Base-by-base conservation (phyloP, 495 filamentous ascomycete species). In the Lasiosphaeria miniovina region DNA sequence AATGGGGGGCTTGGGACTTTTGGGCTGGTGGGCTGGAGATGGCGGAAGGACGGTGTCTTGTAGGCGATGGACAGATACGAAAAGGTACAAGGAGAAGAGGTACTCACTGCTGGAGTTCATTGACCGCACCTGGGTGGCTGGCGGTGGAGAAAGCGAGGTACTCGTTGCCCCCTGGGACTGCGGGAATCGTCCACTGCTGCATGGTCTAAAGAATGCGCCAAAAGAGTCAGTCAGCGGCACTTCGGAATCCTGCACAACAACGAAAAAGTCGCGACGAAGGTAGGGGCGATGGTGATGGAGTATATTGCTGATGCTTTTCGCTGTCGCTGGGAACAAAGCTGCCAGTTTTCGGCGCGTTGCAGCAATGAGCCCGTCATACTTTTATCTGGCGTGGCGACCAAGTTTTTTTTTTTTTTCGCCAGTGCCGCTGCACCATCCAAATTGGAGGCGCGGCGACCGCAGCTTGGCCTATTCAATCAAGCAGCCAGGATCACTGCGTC, bases 91-190 rank as follows among this genome's bases (percentile, higher is more conserved):
- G 63, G 57, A 68, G 62, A 69, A 49, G 55, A 75, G 68, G 75
- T 80, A 81, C 78, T 79, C 66, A 81, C 78, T 81, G 78, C 78
- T 81, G 78, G 63, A 80, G 69, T 60, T 79, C 77, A 65, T 74
- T 76, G 53, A 24, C 24, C 24, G 24, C 24, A 24, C 24, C 24
- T 24, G 75, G 63, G 64, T 77, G 75, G 70, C 70, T 74, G 65
- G 75, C 74, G 75, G 77, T 75, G 75, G 70, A 75, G 60, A 66
- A 65, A 72, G 77, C 77, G 51, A 80, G 57, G 72, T 79, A 78
- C 65, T 73, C 68, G 12, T 14, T n/a, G 43, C 43, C 43, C 43
- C 15, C 12, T n/a, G 5, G 6, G 69, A 75, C 67, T 60, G 78
- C 73, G 61, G 74, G 59, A 67, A 80, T 76, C 68, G 76, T 78